Evolutionary conservation across 176 grass and related monocot species (phyloP).

Genomic region (Musa schizocarpa): DNA sequence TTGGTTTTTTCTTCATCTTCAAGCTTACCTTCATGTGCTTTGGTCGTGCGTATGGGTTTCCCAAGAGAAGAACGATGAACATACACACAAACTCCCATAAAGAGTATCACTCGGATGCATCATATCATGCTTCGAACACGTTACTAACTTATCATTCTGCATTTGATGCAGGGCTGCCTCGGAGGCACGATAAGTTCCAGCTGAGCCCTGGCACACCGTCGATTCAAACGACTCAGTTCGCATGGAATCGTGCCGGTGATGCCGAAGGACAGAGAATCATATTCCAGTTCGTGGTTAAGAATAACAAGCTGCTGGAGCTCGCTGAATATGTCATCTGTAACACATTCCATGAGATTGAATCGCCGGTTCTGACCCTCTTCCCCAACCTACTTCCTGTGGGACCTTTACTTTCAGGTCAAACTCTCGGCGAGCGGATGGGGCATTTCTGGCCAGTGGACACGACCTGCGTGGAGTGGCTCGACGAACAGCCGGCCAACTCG

Average conservation of each 20-base stretch:
- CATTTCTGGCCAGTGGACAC: slow-evolving; percentile 32
- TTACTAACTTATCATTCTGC: too few species aligned
- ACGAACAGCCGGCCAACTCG: slow-evolving; percentile 24
- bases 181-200: not conserved
- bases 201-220: not conserved
- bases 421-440: not conserved
- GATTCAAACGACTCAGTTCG: not conserved
- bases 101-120: too few species aligned
- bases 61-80: too few species aligned
- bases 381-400: slow-evolving; percentile 20
- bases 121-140: too few species aligned
- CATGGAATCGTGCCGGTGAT: slow-evolving; percentile 1
- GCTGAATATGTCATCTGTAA: slow-evolving; percentile 40
- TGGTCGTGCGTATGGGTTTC: too few species aligned
- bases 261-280: not conserved
- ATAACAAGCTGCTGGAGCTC: not conserved
- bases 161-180: slow-evolving; percentile 7
- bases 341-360: slow-evolving; percentile 31
- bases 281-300: not conserved
- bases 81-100: too few species aligned
- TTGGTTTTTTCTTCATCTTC: too few species aligned
- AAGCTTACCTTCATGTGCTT: too few species aligned
- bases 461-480: slow-evolving; percentile 35
- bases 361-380: slow-evolving; percentile 1
- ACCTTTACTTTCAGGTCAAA: slow-evolving; percentile 23